These are phyloP conservation scores for Hypomontagnella submonticulosa DNA, from an alignment of 495 filamentous ascomycete species.

Conservation along the genomic window DNA sequence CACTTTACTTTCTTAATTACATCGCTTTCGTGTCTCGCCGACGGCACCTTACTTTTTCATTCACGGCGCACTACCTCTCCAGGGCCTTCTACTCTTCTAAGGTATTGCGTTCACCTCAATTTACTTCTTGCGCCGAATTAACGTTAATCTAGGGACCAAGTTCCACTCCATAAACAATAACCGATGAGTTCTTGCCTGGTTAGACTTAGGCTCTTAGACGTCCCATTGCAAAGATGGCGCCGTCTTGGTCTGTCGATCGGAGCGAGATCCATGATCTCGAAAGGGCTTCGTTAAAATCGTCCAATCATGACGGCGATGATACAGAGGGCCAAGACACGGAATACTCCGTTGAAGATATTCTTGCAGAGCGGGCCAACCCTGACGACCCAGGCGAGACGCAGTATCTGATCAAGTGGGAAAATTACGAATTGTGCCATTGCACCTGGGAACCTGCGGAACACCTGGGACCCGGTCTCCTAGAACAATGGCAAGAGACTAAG, in stretches of 20 bases:
- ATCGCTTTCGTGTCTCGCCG: too few relatives aligned
- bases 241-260: neutral
- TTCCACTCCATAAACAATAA: too few relatives aligned
- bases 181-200: neutral
- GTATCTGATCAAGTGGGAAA: conserved; percentile 76
- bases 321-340: conserved; percentile 54
- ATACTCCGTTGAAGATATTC: conserved; percentile 61
- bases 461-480: conserved; percentile 61
- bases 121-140: too few relatives aligned
- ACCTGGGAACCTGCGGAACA: conserved; percentile 73
- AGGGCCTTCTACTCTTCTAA: too few relatives aligned
- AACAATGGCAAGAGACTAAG: conserved; percentile 66
- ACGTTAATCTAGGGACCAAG: too few relatives aligned
- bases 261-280: conserved; percentile 59
- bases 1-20: too few relatives aligned
- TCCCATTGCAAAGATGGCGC: conserved; percentile 21
- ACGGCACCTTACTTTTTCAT: too few relatives aligned
- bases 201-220: neutral
- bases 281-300: conserved; percentile 71
- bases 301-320: conserved; percentile 54
- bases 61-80: too few relatives aligned
- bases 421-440: conserved; percentile 65
- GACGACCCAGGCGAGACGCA: conserved; percentile 49
- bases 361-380: conserved; percentile 58
- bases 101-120: too few relatives aligned